These are phyloP conservation scores for Annulohypoxylon maeteangense DNA, from an alignment of 495 filamentous ascomycete genomes.

Conservation along the genomic window DNA sequence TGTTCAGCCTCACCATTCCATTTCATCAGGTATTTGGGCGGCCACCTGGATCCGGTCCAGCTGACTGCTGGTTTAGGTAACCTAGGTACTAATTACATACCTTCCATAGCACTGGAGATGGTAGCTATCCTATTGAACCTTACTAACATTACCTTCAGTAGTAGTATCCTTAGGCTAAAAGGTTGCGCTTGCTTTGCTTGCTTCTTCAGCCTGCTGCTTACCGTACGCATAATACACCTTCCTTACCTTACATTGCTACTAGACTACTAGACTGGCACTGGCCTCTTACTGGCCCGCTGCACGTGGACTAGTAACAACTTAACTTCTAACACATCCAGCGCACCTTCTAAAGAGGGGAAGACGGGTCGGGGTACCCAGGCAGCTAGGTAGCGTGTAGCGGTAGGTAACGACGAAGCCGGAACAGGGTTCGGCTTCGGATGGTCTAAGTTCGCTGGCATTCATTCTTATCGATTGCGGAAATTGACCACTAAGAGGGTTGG, in stretches of 20 bases:
- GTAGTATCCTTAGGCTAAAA: no score
- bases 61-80: background rate
- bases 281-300: background rate
- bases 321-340: background rate
- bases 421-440: constrained; percentile 16
- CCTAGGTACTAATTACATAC: background rate
- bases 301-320: background rate
- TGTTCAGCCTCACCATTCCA: constrained; percentile 41
- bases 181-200: background rate
- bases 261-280: background rate
- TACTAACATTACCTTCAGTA: background rate
- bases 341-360: constrained; percentile 41
- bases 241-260: constrained; percentile 1
- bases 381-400: background rate
- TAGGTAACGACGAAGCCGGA: constrained; percentile 8
- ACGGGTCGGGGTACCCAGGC: constrained; percentile 19
- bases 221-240: no score
- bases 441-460: background rate
- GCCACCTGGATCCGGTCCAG: background rate
- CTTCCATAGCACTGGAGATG: background rate
- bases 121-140: background rate
- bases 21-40: constrained; percentile 11
- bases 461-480: constrained; percentile 40
- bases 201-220: background rate
- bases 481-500: constrained; percentile 29